Percentiles rank a stretch among this genome's conserved stretches.
These are phyloP conservation scores for Tillandsia leiboldiana DNA, from an alignment of 176 grass and related monocot genomes.

Conservation along the genomic window DNA sequence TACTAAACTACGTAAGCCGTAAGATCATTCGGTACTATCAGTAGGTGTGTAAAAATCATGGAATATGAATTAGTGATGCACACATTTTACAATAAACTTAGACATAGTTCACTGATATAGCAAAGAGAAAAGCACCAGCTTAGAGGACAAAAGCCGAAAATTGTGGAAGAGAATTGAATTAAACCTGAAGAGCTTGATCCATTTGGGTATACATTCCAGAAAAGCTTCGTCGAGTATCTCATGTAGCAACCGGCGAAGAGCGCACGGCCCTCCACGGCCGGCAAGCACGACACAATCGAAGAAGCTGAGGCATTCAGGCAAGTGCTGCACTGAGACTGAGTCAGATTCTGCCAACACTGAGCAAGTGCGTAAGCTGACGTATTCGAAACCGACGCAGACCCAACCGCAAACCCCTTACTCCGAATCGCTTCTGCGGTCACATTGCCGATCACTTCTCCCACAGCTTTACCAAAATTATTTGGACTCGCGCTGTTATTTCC, in stretches of 20 bases:
- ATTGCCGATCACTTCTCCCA: slow-evolving; percentile 35
- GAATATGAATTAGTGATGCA: no score
- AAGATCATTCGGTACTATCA: no score
- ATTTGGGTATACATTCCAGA: slow-evolving; percentile 52
- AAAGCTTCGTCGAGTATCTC: slow-evolving; percentile 49
- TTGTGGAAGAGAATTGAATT: background rate
- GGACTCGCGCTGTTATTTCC: slow-evolving; percentile 21
- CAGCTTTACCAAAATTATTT: slow-evolving; percentile 29
- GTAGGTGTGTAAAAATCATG: no score
- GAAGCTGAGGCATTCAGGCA: slow-evolving; percentile 50
- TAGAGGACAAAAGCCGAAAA: background rate
- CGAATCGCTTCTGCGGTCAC: slow-evolving; percentile 23
- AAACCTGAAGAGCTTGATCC: slow-evolving; percentile 39
- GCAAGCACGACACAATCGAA: slow-evolving; percentile 33
- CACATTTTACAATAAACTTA: no score
- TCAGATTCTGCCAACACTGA: slow-evolving; percentile 70
- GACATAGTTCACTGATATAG: no score
- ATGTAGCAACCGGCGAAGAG: slow-evolving; percentile 66
- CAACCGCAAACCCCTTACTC: slow-evolving; percentile 36
- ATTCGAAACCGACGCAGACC: slow-evolving; percentile 11
- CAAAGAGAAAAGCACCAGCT: background rate
- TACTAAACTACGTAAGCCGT: no score
- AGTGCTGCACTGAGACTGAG: slow-evolving; percentile 32
- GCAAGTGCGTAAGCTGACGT: slow-evolving; percentile 49
- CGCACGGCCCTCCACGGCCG: slow-evolving; percentile 53